Conservation (phyloP, 1,139 yeast genomes). For the Suhomyces coccinellae region DNA sequence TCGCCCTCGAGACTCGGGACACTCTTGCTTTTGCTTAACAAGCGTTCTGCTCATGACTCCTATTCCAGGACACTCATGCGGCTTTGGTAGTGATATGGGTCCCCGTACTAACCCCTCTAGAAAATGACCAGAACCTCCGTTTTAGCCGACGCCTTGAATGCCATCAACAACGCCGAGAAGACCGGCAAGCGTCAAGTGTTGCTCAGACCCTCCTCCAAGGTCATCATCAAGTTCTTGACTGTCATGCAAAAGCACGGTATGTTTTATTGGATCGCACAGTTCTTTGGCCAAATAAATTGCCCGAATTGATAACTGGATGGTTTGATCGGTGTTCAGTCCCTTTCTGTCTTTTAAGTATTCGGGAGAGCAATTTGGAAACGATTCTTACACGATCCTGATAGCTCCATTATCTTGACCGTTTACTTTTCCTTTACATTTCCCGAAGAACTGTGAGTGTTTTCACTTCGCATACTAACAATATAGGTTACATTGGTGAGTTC, state of each 20-base stretch:
- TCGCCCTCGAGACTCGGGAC: constrained; percentile 30
- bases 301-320: constrained; percentile 99
- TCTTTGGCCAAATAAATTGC: constrained; percentile 17
- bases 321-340: constrained; percentile 85
- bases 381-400: constrained; percentile 73
- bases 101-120: constrained; percentile 17
- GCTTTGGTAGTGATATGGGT: constrained; percentile 20
- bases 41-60: constrained; percentile 36
- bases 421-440: constrained; percentile 71
- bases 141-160: constrained; percentile 97
- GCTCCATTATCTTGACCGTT: constrained; percentile 50
- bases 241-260: constrained; percentile 94
- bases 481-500: constrained; percentile 95
- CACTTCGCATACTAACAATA: constrained; percentile 25
- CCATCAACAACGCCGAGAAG: constrained; percentile 99
- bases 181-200: constrained; percentile 99
- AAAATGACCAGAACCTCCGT: constrained; percentile 98
- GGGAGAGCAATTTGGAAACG: constrained; percentile 76
- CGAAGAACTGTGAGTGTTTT: constrained; percentile 5
- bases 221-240: constrained; percentile 91
- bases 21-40: constrained; percentile 20
- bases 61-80: constrained; percentile 40
- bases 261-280: constrained; percentile 9
- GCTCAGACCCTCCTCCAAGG: constrained; percentile 98
- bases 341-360: constrained; percentile 97